Conservation (phyloP, 371 early-diverging fungal genomes). For the Mucor mucedo region DNA sequence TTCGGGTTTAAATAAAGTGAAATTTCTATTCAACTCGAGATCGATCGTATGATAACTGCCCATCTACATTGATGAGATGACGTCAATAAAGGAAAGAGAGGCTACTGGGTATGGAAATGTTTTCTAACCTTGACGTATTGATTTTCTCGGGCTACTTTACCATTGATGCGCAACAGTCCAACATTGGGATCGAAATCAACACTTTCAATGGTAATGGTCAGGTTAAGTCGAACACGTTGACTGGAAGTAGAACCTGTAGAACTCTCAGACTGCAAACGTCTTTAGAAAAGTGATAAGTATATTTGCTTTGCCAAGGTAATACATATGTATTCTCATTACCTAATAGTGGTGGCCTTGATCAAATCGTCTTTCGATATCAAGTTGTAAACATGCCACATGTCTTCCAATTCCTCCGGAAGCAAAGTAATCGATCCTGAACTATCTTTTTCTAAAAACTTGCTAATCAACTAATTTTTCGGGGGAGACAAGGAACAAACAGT, state of each 20-base stretch:
- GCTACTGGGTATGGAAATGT: too few relatives aligned
- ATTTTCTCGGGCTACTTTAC: slow-evolving; percentile 86
- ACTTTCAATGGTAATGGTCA: slow-evolving; percentile 87
- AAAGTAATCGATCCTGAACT: slow-evolving; percentile 67
- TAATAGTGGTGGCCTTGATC: slow-evolving; percentile 84
- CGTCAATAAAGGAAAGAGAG: too few relatives aligned
- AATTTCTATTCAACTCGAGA: slow-evolving; percentile 86
- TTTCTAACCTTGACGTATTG: slow-evolving; percentile 82
- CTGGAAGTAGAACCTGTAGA: slow-evolving; percentile 91
- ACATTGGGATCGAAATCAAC: slow-evolving; percentile 91
- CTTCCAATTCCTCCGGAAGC: slow-evolving; percentile 91
- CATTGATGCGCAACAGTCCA: slow-evolving; percentile 86
- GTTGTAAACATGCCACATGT: slow-evolving; percentile 98
- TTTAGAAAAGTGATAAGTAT: slow-evolving; percentile 24
- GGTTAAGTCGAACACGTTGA: slow-evolving; percentile 77
- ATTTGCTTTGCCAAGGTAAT: too few relatives aligned
- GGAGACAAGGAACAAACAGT: not conserved
- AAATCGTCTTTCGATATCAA: slow-evolving; percentile 87
- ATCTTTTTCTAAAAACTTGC: slow-evolving; percentile 67
- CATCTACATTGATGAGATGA: slow-evolving; percentile 56
- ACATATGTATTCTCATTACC: slow-evolving; percentile 51
- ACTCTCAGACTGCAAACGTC: slow-evolving; percentile 83
- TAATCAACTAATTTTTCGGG: slow-evolving; percentile 48
- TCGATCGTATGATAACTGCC: slow-evolving; percentile 96
- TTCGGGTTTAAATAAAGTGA: slow-evolving; percentile 85